phyloP scores from a whole-genome alignment of 192 early-diverging fungal species.

The Powellomyces hirtus region DNA sequence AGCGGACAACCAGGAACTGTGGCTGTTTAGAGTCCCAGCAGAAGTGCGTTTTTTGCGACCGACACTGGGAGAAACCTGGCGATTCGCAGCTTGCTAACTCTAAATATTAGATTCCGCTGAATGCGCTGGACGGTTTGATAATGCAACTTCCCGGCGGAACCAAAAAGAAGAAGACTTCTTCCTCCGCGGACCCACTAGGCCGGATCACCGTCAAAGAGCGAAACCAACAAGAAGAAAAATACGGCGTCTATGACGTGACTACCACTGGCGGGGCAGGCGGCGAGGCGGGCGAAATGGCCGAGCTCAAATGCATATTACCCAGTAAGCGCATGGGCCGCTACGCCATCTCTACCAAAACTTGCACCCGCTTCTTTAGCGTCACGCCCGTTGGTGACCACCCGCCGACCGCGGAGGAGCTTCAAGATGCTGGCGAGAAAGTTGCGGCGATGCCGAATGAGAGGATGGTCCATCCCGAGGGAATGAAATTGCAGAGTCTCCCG shows the following conservation, averaged over 20 bases:
- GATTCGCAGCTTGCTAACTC: no score
- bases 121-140: not conserved
- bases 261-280: not conserved
- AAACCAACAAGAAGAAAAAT: not conserved
- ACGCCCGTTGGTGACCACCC: not conserved
- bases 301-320: not conserved
- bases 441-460: not conserved
- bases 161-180: not conserved
- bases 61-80: not conserved
- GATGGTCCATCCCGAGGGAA: constrained; percentile 8
- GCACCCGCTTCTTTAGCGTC: constrained; percentile 3
- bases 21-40: constrained; percentile 8
- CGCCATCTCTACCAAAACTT: not conserved
- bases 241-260: constrained; percentile 7
- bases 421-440: not conserved
- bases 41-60: constrained; percentile 6
- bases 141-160: not conserved
- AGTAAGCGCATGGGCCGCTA: not conserved
- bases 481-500: constrained; percentile 1
- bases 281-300: constrained; percentile 14
- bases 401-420: not conserved
- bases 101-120: not conserved
- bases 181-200: not conserved
- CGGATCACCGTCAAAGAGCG: not conserved
- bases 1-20: constrained; percentile 3